phyloP scores from a whole-genome alignment of 2,329 filamentous ascomycete genomes.

The Chaetomiaceae sp. region DNA sequence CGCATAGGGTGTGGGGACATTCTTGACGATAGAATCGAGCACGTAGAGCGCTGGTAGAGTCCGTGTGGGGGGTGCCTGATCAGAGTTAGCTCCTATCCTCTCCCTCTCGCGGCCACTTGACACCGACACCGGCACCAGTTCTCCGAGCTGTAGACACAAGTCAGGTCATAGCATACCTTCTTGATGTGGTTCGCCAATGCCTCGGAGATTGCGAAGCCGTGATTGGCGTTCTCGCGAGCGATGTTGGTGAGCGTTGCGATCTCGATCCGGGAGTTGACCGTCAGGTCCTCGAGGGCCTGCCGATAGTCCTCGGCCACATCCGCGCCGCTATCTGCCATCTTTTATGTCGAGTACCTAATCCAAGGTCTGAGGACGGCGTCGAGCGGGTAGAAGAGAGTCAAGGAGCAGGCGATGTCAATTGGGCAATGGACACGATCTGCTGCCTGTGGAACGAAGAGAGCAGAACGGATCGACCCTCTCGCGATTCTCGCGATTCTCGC shows the following conservation, averaged over 20 bases:
- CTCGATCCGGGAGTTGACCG: constrained; percentile 85
- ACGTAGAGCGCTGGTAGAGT: constrained; percentile 97
- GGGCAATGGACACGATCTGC: not conserved
- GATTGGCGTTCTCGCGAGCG: constrained; percentile 93
- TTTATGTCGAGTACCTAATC: constrained; percentile 22
- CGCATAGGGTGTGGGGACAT: constrained; percentile 96
- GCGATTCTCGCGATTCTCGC: too few species aligned
- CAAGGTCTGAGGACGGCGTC: not conserved
- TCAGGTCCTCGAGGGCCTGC: constrained; percentile 86
- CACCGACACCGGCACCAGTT: not conserved
- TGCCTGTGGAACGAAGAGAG: not conserved
- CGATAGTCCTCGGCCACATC: constrained; percentile 95
- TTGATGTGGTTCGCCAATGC: constrained; percentile 90
- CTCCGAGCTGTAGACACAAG: not conserved
- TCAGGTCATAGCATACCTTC: constrained; percentile 63
- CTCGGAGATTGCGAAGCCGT: constrained; percentile 87
- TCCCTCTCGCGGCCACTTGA: not conserved
- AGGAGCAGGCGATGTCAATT: constrained; percentile 2
- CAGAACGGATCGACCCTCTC: constrained; percentile 1
- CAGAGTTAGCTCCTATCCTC: constrained; percentile 22
- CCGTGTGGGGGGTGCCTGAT: constrained; percentile 76
- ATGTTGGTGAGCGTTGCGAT: constrained; percentile 98
- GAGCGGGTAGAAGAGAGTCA: not conserved
- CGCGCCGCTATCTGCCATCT: constrained; percentile 55
- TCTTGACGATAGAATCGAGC: constrained; percentile 96